A percentile compares a stretch with the other conserved stretches of the same genome.
These are phyloP conservation scores for Akanthomyces uredinophilus DNA, from an alignment of 2,329 filamentous ascomycete genomes.

Conservation along the genomic window DNA sequence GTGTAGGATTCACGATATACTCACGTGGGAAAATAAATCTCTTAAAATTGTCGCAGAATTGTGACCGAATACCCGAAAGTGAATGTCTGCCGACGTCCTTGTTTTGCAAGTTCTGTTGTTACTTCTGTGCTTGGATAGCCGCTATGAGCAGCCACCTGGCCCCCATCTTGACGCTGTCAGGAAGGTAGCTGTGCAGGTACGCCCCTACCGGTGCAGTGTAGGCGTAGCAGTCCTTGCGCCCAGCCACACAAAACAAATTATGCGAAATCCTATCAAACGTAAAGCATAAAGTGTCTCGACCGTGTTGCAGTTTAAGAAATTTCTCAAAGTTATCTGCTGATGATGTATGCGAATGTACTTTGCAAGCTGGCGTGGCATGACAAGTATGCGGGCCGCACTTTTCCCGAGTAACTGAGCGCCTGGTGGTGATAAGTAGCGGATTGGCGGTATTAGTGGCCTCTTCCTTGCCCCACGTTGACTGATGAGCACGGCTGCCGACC, in stretches of 20 bases:
- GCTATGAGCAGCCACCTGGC: background rate
- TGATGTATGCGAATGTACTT: background rate
- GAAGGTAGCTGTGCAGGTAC: background rate
- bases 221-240: background rate
- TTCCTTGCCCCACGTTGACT: constrained; percentile 12
- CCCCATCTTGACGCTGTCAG: background rate
- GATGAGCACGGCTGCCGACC: background rate
- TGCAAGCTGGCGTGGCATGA: background rate
- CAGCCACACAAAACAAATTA: too few relatives aligned
- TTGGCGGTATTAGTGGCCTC: constrained; percentile 8
- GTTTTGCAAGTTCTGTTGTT: background rate
- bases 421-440: background rate
- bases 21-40: background rate
- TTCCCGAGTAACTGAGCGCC: constrained; percentile 6
- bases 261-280: too few relatives aligned
- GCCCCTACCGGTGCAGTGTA: background rate
- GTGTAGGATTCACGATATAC: background rate
- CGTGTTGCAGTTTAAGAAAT: too few relatives aligned
- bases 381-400: constrained; percentile 12
- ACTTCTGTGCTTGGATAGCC: background rate
- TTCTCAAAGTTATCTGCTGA: background rate
- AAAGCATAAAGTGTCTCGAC: too few relatives aligned
- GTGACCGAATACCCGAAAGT: background rate
- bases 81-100: too few relatives aligned
- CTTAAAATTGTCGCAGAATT: background rate